A percentile compares a stretch with the other conserved stretches of the same genome.
Conservation (phyloP, 768 basidiomycete species). For the Lentinula edodes region DNA sequence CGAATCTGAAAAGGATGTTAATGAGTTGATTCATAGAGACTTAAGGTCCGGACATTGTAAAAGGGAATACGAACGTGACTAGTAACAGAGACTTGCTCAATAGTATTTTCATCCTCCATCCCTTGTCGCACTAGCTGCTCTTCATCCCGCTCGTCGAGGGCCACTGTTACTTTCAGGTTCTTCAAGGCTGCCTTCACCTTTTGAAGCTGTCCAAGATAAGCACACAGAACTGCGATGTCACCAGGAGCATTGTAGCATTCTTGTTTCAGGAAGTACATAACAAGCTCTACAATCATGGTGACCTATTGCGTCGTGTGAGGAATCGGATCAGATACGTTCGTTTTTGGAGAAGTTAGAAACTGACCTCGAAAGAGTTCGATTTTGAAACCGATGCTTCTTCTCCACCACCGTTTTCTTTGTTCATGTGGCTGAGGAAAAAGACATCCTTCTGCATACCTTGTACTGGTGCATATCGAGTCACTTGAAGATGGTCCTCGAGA, state of each 20-base stretch:
- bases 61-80: conserved; percentile 35
- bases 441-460: conserved; percentile 59
- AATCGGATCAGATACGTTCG: not conserved
- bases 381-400: conserved; percentile 60
- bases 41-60: not conserved
- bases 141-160: conserved; percentile 68
- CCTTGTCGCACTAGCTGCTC: conserved; percentile 53
- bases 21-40: not conserved
- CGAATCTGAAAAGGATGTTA: conserved; percentile 38
- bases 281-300: conserved; percentile 38
- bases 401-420: conserved; percentile 52
- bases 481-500: conserved; percentile 52
- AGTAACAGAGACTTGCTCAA: conserved; percentile 48
- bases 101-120: conserved; percentile 23
- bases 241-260: conserved; percentile 41
- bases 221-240: conserved; percentile 43
- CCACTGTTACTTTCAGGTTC: conserved; percentile 44
- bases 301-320: conserved; percentile 22
- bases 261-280: conserved; percentile 36
- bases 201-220: conserved; percentile 40
- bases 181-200: conserved; percentile 33
- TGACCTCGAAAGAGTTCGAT: conserved; percentile 63
- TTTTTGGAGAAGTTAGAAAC: conserved; percentile 7
- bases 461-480: conserved; percentile 46
- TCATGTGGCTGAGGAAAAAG: conserved; percentile 60